Evolutionary conservation across 257 asterid genomes (phyloP), one percentile per base, ranked within the genome.

Genomic region (Solanum medicagineum): DNA sequence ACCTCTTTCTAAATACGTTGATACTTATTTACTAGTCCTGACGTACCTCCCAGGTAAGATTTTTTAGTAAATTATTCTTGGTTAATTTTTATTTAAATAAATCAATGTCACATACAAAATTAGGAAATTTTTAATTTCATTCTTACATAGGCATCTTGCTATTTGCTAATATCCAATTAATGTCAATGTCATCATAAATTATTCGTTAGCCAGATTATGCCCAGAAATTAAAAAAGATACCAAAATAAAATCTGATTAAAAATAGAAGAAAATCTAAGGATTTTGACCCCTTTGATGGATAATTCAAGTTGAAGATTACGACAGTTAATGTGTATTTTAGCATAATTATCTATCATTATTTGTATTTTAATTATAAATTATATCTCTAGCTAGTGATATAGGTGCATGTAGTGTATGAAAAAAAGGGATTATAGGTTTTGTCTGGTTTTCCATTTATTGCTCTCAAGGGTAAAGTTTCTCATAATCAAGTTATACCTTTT

Each of bases 231-330:
- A 79, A 51, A 77, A 73, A 36, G 29, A 32, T 45, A 15, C 84
- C 86, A 53, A 68, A 20, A 81, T 81, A 71, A 24, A 62, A 87
- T 87, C 86, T 85, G 49, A 51, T 44, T 59, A 53, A 85, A 87
- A 53, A 85, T 81, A 73, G 87, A n/a, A 85, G 13, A 60, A 32
- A 54, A 85, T 87, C 87, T 85, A 53, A 20, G 60, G 87, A 71
- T 70, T 81, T 73, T 32, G 45, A 81, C 85, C 84, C 68, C 53
- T 60, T 5, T 85, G 57, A 73, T 85, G 75, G 66, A 42, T 60
- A 60, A 70, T 42, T 40, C 81, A 81, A 84, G 81, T 62, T 73
- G 85, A 74, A 11, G 73, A 87, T 47, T 36, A 55, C 17, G 81
- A 87, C 87, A 54, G 44, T 79, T 79, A 53, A 16, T 53, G 65